These are phyloP conservation scores for Pyrenopolyporus hunteri DNA, from an alignment of 495 filamentous ascomycete genomes.

Conservation along the genomic window DNA sequence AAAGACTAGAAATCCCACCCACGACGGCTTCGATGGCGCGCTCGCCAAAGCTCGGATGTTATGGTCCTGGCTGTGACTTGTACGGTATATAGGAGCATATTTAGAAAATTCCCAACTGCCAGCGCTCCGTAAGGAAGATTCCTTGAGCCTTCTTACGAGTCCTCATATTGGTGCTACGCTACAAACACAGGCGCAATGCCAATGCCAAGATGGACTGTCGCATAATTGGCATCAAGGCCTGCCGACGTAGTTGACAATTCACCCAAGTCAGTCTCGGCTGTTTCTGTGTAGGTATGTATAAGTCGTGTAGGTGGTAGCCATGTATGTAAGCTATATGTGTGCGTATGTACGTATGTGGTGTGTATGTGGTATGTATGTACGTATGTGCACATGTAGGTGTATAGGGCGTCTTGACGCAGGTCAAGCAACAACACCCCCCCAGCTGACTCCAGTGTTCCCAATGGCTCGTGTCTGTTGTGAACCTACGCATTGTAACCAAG, in stretches of 20 bases:
- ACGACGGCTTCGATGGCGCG: constrained; percentile 8
- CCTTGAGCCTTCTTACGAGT: constrained; percentile 20
- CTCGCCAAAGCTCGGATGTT: constrained; percentile 10
- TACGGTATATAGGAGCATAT: too few relatives aligned
- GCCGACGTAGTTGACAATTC: constrained; percentile 40
- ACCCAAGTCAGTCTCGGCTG: constrained; percentile 31
- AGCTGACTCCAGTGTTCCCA: not conserved
- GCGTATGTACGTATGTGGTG: not conserved
- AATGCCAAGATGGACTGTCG: constrained; percentile 34
- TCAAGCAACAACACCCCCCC: constrained; percentile 20
- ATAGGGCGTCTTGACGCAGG: constrained; percentile 31
- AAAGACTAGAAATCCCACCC: not conserved
- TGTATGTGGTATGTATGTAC: not conserved
- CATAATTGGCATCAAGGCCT: constrained; percentile 37
- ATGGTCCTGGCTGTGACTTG: not conserved
- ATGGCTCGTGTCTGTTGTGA: not conserved
- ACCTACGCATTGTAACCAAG: constrained; percentile 18
- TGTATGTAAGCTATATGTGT: not conserved
- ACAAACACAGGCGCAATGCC: constrained; percentile 17
- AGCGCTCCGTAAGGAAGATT: constrained; percentile 24
- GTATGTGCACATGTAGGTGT: constrained; percentile 2
- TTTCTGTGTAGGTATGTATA: constrained; percentile 5
- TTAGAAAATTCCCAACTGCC: not conserved
- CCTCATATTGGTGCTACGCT: constrained; percentile 34
- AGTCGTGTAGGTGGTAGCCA: not conserved